These are phyloP conservation scores for Dactylellina leptospora DNA, from an alignment of 2,329 filamentous ascomycete species.

Conservation along the genomic window DNA sequence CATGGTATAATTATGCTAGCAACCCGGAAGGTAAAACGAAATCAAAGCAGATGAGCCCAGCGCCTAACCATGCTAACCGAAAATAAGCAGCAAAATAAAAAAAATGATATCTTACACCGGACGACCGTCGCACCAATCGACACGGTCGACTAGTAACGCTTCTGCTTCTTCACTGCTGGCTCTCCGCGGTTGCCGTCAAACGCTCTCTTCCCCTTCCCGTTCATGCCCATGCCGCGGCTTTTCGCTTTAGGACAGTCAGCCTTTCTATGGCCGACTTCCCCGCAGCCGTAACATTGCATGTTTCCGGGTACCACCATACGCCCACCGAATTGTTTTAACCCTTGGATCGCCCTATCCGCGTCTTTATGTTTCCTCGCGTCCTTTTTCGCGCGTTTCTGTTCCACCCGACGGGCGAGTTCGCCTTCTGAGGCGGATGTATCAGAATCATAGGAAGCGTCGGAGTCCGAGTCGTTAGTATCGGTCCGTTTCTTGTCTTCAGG, in stretches of 20 bases:
- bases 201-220: slow-evolving; percentile 11
- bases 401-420: slow-evolving; percentile 24
- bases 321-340: slow-evolving; percentile 36
- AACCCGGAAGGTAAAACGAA: too few species aligned
- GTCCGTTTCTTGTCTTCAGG: slow-evolving; percentile 17
- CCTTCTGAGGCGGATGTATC: slow-evolving; percentile 15
- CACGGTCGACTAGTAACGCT: slow-evolving; percentile 27
- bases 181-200: slow-evolving; percentile 7
- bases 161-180: slow-evolving; percentile 24
- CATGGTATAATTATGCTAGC: too few species aligned
- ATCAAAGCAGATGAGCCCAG: too few species aligned
- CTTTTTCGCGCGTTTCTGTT: slow-evolving; percentile 24
- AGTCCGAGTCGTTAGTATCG: not conserved
- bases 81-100: not conserved
- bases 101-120: slow-evolving; percentile 14
- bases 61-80: slow-evolving; percentile 11
- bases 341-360: slow-evolving; percentile 23
- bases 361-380: slow-evolving; percentile 18
- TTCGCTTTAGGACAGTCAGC: slow-evolving; percentile 28
- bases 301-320: not conserved
- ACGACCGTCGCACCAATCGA: too few species aligned
- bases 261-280: slow-evolving; percentile 14
- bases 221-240: not conserved
- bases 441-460: not conserved
- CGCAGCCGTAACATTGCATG: slow-evolving; percentile 31